These are phyloP conservation scores for Przewalskia tangutica DNA, from an alignment of 257 asterid species.

Conservation along the genomic window DNA sequence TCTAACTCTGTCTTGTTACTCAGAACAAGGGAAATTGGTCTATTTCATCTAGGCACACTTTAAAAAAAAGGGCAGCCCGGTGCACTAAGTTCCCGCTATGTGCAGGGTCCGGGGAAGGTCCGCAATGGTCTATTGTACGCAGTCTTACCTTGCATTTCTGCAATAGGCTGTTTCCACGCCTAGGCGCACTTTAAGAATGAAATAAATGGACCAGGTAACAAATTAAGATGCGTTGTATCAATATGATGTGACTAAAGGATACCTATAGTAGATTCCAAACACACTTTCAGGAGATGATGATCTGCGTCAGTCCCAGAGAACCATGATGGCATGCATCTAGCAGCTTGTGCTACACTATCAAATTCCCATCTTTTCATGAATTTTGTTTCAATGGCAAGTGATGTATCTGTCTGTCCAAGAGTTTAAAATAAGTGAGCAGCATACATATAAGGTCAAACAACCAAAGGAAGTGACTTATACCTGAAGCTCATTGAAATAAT, in stretches of 20 bases:
- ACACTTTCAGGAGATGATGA: conserved; percentile 46
- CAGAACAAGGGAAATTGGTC: background rate
- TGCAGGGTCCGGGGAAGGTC: too few relatives aligned
- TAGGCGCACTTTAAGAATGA: background rate
- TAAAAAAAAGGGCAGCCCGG: background rate
- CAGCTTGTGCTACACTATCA: conserved; percentile 76
- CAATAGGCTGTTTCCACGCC: too few relatives aligned
- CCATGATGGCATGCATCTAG: conserved; percentile 56
- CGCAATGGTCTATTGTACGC: too few relatives aligned
- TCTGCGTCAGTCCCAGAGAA: conserved; percentile 68
- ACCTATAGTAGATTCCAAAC: conserved; percentile 62
- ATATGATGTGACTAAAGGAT: conserved; percentile 1
- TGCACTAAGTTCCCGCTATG: too few relatives aligned
- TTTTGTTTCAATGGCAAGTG: conserved; percentile 83
- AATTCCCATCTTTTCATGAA: conserved; percentile 96
- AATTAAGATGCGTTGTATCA: background rate
- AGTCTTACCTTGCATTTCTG: too few relatives aligned
- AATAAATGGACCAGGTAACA: background rate
- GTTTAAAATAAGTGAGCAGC: background rate
- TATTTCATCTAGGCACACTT: background rate
- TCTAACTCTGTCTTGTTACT: background rate
- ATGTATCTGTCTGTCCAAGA: conserved; percentile 68
- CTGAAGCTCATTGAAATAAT: conserved; percentile 94
- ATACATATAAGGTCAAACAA: background rate
- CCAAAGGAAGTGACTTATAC: conserved; percentile 22